phyloP scores from a whole-genome alignment of 306 rosid genomes.

The Cicer chorassanicum region DNA sequence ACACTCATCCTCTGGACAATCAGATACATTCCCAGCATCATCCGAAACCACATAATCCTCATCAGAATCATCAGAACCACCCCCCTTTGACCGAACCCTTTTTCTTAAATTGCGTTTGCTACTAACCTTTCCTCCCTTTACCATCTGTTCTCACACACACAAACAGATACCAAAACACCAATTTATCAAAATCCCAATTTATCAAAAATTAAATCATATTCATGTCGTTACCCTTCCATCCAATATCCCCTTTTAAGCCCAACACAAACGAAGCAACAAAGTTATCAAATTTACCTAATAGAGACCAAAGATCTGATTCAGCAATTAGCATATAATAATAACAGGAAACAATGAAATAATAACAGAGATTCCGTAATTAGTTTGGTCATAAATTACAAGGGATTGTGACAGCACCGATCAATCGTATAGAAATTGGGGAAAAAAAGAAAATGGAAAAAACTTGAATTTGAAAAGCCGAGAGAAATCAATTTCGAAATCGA shows the following conservation, averaged over 20 bases:
- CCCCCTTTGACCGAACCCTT: conserved; percentile 56
- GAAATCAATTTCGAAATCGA: not conserved
- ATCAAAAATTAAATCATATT: conserved; percentile 20
- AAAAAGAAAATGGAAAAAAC: not conserved
- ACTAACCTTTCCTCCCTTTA: conserved; percentile 75
- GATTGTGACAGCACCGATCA: conserved; percentile 6
- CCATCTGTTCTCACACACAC: conserved; percentile 74
- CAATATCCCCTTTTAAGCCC: conserved; percentile 3
- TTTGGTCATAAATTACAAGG: conserved; percentile 35
- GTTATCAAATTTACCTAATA: conserved; percentile 15
- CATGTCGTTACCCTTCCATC: not conserved
- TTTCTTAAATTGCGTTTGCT: conserved; percentile 54
- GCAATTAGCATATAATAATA: conserved; percentile 25
- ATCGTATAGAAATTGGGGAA: not conserved
- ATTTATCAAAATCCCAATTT: conserved; percentile 40
- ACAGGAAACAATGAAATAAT: conserved; percentile 16
- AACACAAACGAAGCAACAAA: conserved; percentile 23
- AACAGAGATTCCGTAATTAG: conserved; percentile 35
- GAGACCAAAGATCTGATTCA: conserved; percentile 53
- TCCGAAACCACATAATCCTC: conserved; percentile 89
- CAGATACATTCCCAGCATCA: conserved; percentile 69
- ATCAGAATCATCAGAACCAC: conserved; percentile 84
- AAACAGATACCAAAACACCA: conserved; percentile 36
- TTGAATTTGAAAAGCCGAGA: too few relatives aligned
- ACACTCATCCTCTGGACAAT: conserved; percentile 52